A percentile compares a stretch with the other conserved stretches of the same genome.
Evolutionary conservation across 2,329 filamentous ascomycete genomes (phyloP).

Genomic region (Alternaria sp.): DNA sequence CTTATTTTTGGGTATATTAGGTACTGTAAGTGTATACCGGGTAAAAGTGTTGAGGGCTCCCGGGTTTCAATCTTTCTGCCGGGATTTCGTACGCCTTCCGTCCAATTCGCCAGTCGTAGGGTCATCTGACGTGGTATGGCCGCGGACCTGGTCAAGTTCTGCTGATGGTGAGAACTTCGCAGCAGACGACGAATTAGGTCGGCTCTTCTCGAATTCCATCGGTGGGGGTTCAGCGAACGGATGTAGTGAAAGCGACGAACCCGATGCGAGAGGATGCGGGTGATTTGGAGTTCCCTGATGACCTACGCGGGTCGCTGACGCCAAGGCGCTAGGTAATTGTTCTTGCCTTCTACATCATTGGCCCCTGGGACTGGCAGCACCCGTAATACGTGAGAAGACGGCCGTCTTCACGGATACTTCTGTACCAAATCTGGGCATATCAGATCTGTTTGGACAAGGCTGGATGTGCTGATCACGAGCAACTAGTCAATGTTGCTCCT

Average conservation of each 20-base stretch:
- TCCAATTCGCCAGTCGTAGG: not conserved
- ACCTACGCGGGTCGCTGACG: conserved; percentile 5
- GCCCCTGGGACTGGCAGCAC: not conserved
- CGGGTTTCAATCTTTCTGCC: not conserved
- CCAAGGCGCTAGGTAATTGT: conserved; percentile 1
- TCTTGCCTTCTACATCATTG: not conserved
- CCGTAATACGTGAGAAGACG: not conserved
- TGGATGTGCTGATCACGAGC: not conserved
- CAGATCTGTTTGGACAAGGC: not conserved
- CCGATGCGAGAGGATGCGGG: not conserved
- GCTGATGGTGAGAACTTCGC: not conserved
- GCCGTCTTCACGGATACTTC: not conserved
- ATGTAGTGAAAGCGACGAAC: not conserved
- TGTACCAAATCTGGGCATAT: not conserved
- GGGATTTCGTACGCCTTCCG: not conserved
- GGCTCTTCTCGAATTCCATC: not conserved
- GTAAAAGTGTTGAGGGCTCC: not conserved
- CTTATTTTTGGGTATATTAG: conserved; percentile 1
- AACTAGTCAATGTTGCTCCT: not conserved
- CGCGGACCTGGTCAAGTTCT: not conserved
- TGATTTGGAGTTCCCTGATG: not conserved
- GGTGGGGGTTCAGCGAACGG: not conserved
- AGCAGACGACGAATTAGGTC: not conserved
- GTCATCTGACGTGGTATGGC: conserved; percentile 10
- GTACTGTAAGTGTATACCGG: not conserved